Evolutionary conservation across 805 yeast species (phyloP), one percentile per base, ranked within the genome.

Genomic region (Schizosaccharomyces lindneri): DNA sequence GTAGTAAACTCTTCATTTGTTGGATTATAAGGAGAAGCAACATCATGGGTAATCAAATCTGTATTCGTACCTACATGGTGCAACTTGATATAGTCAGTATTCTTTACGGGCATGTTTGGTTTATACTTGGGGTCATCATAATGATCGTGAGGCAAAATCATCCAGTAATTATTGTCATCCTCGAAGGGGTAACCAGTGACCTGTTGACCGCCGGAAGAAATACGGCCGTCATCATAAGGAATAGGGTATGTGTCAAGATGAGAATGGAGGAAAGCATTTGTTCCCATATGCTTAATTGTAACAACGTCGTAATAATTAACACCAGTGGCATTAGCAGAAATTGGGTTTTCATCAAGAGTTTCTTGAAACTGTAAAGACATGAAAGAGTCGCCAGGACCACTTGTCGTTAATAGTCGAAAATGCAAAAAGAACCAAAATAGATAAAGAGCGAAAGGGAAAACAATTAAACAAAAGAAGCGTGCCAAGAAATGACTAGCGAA

Each of bases 331-430:
- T 80, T 80, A 66, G 73, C 78, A 15, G 90, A 85, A 67, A 85
- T 70, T 29, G 85, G 81, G 61, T 89, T 85, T 69, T 93, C 98
- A 46, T 81, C 83, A 61, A 93, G 77, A 43, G 95, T 83, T 68
- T 87, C 95, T 74, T 93, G 97, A 78, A 93, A 93, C 63, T 84
- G 89, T 5, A 93, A 78, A n/a, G 93, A 81, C 98, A 93, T 93
- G 71, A 90, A 88, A 2, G 78, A 77, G 70, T 93, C 97, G 64
- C 99, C 99, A 4, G 97, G 93, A 36, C 99, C 99, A 1, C 97
- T 89, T 66, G 79, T 83, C 66, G 73, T 78, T 68, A 93, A 78
- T 31, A 93, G 79, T 39, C 81, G 78, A 73, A 93, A 93, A 73
- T 93, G 99, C 62, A 89, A 76, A 74, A 83, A 87, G 74, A 90